Conservation (phyloP, 176 grass and related monocot genomes). For the Alopecurus myosuroides region DNA sequence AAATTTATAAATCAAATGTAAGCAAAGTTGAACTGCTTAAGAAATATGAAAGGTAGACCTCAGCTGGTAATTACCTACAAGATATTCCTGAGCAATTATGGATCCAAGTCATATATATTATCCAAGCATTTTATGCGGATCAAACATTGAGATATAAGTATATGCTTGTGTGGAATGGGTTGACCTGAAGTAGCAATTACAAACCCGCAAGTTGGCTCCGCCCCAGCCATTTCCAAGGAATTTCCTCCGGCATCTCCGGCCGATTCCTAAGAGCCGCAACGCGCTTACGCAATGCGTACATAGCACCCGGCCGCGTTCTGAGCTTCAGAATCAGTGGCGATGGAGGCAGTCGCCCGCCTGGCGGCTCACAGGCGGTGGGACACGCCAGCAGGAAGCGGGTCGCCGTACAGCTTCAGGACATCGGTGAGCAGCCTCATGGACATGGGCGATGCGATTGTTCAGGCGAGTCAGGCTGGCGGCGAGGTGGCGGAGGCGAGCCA, state of each 20-base stretch:
- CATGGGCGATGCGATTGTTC: not conserved
- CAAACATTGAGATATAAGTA: too few species aligned
- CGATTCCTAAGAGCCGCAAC: not conserved
- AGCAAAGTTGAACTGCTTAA: not conserved
- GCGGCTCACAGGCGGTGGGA: not conserved
- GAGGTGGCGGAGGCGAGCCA: not conserved
- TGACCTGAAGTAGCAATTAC: not conserved
- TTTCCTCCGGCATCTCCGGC: not conserved
- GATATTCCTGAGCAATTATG: not conserved
- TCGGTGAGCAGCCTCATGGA: slow-evolving; percentile 19
- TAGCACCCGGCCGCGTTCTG: not conserved
- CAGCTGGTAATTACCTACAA: not conserved
- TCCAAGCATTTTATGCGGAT: not conserved
- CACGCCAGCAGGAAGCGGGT: slow-evolving; percentile 27
- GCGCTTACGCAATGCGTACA: not conserved
- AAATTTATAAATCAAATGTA: not conserved
- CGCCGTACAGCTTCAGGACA: slow-evolving; percentile 36
- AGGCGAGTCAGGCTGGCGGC: not conserved
- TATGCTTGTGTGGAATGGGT: too few species aligned
- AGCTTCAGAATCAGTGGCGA: not conserved
- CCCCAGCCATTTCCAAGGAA: not conserved
- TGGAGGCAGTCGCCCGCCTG: not conserved
- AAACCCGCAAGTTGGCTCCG: not conserved
- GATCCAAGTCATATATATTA: not conserved
- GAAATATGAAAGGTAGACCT: not conserved